These are phyloP conservation scores for Eucommia ulmoides DNA, from an alignment of 257 asterid species.

Conservation along the genomic window DNA sequence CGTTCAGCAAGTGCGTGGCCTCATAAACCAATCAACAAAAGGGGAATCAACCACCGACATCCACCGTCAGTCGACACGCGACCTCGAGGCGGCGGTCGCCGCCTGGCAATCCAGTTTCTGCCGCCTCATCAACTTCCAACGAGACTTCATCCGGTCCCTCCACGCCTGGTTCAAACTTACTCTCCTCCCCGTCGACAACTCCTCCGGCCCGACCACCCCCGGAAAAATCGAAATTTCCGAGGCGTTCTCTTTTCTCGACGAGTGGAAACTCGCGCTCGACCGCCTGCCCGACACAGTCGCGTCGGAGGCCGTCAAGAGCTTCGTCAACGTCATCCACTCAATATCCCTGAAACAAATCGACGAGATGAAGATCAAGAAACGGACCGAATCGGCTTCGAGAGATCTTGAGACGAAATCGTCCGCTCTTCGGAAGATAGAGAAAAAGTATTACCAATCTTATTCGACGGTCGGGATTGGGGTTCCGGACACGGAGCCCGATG, in stretches of 20 bases:
- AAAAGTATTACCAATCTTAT: slow-evolving; percentile 65
- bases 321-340: slow-evolving; percentile 80
- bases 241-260: slow-evolving; percentile 61
- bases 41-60: slow-evolving; percentile 76
- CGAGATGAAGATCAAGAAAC: slow-evolving; percentile 73
- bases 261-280: slow-evolving; percentile 90
- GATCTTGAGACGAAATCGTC: slow-evolving; percentile 90
- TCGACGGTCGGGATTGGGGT: slow-evolving; percentile 81
- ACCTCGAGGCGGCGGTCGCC: slow-evolving; percentile 87
- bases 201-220: slow-evolving; percentile 27
- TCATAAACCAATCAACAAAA: slow-evolving; percentile 37
- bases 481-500: slow-evolving; percentile 52
- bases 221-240: slow-evolving; percentile 24
- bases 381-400: slow-evolving; percentile 55
- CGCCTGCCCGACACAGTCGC: slow-evolving; percentile 92
- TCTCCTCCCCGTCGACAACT: slow-evolving; percentile 44
- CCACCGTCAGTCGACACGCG: slow-evolving; percentile 87
- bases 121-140: slow-evolving; percentile 61
- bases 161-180: slow-evolving; percentile 92
- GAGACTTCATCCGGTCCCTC: slow-evolving; percentile 62
- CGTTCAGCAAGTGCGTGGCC: slow-evolving; percentile 93
- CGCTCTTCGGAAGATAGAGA: slow-evolving; percentile 70
- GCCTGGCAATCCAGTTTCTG: slow-evolving; percentile 92
- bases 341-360: slow-evolving; percentile 63
- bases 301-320: slow-evolving; percentile 92